Evolutionary conservation across 176 grass and related monocot species (phyloP).

Genomic region (Thalia dealbata): DNA sequence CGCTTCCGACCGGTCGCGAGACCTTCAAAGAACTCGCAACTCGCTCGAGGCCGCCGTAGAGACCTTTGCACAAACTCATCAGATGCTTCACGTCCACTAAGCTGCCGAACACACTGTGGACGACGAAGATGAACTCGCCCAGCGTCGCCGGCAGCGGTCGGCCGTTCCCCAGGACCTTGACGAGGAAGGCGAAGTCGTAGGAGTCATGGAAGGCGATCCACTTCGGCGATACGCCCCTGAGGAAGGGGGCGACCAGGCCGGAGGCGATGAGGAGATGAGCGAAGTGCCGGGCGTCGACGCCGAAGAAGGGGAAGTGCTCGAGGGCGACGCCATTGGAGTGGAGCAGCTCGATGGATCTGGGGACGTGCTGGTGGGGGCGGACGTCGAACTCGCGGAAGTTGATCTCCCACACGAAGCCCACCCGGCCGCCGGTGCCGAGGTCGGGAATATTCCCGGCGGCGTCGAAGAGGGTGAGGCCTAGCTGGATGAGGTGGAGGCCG

Average conservation of each 20-base stretch:
- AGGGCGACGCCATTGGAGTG: background rate
- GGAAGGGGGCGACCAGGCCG: background rate
- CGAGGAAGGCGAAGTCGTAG: background rate
- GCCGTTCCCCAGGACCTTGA: background rate
- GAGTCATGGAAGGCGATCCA: background rate
- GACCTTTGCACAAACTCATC: background rate
- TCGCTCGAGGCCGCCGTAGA: conserved; percentile 20
- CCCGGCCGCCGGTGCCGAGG: background rate
- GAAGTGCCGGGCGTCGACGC: background rate
- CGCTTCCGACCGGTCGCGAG: no score
- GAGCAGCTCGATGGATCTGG: conserved; percentile 2
- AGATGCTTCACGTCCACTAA: conserved; percentile 32
- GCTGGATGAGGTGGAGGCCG: background rate
- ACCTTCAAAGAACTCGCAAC: no score
- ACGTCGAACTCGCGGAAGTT: conserved; percentile 5
- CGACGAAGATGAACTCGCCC: conserved; percentile 14
- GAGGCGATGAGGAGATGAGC: background rate
- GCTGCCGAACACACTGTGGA: background rate
- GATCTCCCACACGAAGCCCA: conserved; percentile 1
- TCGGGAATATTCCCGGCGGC: background rate
- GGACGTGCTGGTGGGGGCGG: background rate
- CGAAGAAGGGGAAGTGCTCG: background rate
- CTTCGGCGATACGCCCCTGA: background rate
- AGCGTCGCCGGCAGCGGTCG: conserved; percentile 7
- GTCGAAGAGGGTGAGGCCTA: conserved; percentile 8